A percentile compares a stretch with the other conserved stretches of the same genome.
phyloP scores from a whole-genome alignment of 208 protist species.

The Tritrichomonas foetus region DNA sequence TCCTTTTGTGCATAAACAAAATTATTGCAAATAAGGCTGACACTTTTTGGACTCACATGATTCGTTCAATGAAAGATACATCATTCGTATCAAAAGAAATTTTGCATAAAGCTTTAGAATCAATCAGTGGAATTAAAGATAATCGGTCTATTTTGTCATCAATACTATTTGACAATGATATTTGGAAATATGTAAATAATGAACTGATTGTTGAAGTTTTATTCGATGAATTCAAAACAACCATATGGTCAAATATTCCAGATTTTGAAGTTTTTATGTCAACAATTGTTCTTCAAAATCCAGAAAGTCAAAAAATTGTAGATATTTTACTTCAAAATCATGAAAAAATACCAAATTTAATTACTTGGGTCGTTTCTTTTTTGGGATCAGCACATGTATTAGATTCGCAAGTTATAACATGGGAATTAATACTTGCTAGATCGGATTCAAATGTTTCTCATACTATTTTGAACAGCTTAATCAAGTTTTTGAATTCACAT shows the following conservation, averaged over 20 bases:
- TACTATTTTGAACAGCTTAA: background rate
- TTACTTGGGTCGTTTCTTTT: background rate
- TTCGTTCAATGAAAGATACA: background rate
- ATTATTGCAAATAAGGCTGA: background rate
- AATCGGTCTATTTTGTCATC: background rate
- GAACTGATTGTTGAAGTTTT: background rate
- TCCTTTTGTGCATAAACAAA: background rate
- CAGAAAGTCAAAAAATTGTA: background rate
- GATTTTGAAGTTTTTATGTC: background rate
- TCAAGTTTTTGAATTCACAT: background rate
- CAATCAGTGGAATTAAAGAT: background rate
- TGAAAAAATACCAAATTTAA: background rate
- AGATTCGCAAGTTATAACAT: background rate
- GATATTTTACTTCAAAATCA: background rate
- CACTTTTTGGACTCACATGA: background rate
- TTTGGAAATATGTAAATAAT: slow-evolving; percentile 1
- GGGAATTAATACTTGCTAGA: background rate
- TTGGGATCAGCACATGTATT: background rate
- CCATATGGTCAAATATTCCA: background rate
- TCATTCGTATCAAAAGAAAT: too few relatives aligned
- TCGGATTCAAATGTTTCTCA: background rate
- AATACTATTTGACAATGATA: slow-evolving; percentile 7
- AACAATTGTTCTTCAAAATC: background rate
- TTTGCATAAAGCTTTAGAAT: background rate
- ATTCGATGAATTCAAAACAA: background rate